Conservation (phyloP, 306 rosid genomes). For the Abrus pulchellus region DNA sequence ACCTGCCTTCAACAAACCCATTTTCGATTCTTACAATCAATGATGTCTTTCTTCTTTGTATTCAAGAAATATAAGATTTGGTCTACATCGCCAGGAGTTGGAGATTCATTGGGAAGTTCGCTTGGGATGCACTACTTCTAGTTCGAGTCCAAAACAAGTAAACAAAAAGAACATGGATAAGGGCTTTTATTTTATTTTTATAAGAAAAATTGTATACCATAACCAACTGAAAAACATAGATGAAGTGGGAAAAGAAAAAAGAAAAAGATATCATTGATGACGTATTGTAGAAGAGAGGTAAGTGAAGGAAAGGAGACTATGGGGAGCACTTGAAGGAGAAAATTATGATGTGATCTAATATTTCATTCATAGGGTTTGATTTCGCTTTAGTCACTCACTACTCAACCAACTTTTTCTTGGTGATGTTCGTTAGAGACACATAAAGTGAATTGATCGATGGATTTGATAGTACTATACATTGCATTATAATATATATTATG, state of each 20-base stretch:
- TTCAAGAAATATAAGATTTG: constrained; percentile 62
- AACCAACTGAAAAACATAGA: neutral
- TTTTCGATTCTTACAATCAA: constrained; percentile 59
- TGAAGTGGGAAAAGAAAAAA: neutral
- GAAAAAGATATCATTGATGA: constrained; percentile 40
- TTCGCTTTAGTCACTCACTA: constrained; percentile 53
- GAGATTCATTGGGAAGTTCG: constrained; percentile 54
- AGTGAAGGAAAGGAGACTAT: constrained; percentile 52
- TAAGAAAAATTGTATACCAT: neutral
- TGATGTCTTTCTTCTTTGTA: constrained; percentile 66
- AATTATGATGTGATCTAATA: constrained; percentile 44
- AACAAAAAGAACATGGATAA: constrained; percentile 48
- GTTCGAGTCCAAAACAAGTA: constrained; percentile 81
- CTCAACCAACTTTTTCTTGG: constrained; percentile 56
- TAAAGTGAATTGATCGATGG: constrained; percentile 38
- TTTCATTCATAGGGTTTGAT: constrained; percentile 40
- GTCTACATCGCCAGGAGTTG: constrained; percentile 50
- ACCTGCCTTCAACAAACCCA: constrained; percentile 54
- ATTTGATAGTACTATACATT: constrained; percentile 38
- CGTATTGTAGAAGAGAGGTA: constrained; percentile 75
- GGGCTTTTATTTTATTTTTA: neutral
- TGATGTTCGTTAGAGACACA: constrained; percentile 53
- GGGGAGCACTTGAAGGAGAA: constrained; percentile 47
- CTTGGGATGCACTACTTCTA: constrained; percentile 68
- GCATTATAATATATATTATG: constrained; percentile 12